A percentile compares a stretch with the other conserved stretches of the same genome.
Conservation (phyloP, 805 yeast genomes). For the Lipomyces mesembrius region DNA sequence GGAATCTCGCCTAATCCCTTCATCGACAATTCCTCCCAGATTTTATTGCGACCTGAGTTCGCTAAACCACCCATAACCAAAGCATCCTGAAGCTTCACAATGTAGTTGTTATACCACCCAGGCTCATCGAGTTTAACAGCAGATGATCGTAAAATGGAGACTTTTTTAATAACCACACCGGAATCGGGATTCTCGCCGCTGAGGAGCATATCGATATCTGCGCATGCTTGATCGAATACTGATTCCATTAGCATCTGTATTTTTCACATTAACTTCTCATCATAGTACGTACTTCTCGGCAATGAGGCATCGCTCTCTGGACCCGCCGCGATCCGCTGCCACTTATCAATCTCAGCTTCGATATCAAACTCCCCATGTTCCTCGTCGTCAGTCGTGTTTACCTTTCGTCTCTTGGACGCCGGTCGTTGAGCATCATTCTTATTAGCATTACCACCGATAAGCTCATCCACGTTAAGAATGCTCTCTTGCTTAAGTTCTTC, state of each 20-base stretch:
- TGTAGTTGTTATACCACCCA: constrained; percentile 20
- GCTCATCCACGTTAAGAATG: constrained; percentile 19
- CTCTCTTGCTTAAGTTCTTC: constrained; percentile 12
- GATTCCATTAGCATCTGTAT: not conserved
- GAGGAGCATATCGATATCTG: not conserved
- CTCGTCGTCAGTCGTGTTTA: not conserved
- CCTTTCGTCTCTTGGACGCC: constrained; percentile 1
- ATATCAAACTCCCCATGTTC: constrained; percentile 12
- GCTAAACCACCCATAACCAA: constrained; percentile 13
- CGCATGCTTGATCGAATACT: constrained; percentile 15
- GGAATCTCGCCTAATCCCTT: not conserved
- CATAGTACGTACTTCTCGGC: constrained; percentile 6
- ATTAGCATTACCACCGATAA: constrained; percentile 7
- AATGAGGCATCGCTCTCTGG: constrained; percentile 14
- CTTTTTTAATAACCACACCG: constrained; percentile 1
- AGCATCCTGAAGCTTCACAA: constrained; percentile 18
- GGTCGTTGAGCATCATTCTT: not conserved
- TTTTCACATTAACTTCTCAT: not conserved
- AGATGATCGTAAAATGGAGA: constrained; percentile 11
- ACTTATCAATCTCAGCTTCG: constrained; percentile 17
- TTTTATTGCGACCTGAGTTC: not conserved
- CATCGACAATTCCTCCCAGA: not conserved
- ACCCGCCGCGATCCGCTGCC: constrained; percentile 10
- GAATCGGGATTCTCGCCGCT: constrained; percentile 8
- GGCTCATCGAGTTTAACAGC: constrained; percentile 24